Percentiles rank a stretch among this genome's conserved stretches.
phyloP scores from a whole-genome alignment of 495 filamentous ascomycete species.

The Penicillium coprophilum region DNA sequence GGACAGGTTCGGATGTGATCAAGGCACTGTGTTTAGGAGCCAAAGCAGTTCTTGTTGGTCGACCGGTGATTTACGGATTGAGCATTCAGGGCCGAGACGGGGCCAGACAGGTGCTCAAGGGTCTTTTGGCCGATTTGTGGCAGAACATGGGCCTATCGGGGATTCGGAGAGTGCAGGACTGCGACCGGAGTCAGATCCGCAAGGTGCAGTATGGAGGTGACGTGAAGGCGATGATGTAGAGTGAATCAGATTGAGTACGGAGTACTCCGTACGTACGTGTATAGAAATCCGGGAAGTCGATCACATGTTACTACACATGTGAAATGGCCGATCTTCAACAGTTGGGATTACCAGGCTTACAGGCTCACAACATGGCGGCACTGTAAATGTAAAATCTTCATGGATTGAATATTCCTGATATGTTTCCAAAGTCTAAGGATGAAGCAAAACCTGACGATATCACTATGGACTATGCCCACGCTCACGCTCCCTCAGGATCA shows the following conservation, averaged over 20 bases:
- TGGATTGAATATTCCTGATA: slow-evolving; percentile 12
- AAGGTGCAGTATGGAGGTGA: slow-evolving; percentile 56
- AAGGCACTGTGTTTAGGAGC: slow-evolving; percentile 89
- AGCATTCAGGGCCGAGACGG: slow-evolving; percentile 56
- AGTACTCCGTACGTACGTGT: background rate
- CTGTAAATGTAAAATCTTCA: slow-evolving; percentile 4
- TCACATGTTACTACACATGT: too few relatives aligned
- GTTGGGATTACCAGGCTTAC: background rate
- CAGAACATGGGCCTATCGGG: slow-evolving; percentile 59
- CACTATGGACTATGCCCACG: slow-evolving; percentile 7
- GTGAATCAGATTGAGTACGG: background rate
- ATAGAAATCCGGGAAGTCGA: slow-evolving; percentile 2
- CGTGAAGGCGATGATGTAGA: slow-evolving; percentile 43
- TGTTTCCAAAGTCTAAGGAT: slow-evolving; percentile 22
- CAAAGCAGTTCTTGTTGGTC: slow-evolving; percentile 81
- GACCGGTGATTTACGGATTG: slow-evolving; percentile 86
- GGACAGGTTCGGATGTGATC: slow-evolving; percentile 63
- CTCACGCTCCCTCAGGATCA: slow-evolving; percentile 34
- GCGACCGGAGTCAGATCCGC: slow-evolving; percentile 51
- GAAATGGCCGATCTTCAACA: slow-evolving; percentile 6
- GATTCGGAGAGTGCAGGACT: slow-evolving; percentile 52
- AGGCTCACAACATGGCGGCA: background rate
- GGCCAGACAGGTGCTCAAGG: slow-evolving; percentile 56
- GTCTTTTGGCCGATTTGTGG: slow-evolving; percentile 60
- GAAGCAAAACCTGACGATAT: background rate